Evolutionary conservation across 1,139 yeast species (phyloP).

Genomic region (Candida freyschussii): DNA sequence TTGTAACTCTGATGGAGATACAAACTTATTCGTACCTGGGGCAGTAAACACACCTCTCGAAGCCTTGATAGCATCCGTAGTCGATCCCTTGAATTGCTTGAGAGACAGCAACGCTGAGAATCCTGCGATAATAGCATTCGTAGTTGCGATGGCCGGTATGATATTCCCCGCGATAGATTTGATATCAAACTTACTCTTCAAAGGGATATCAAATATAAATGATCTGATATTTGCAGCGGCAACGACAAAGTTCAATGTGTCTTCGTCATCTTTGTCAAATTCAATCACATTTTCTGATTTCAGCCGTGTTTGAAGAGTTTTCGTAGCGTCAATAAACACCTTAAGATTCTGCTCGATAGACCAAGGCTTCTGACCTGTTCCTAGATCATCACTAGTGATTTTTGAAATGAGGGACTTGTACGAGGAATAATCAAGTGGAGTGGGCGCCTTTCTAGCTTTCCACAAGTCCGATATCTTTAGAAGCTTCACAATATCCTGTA

Average conservation of each 20-base stretch:
- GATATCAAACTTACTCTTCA: slow-evolving; percentile 77
- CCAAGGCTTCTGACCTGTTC: slow-evolving; percentile 63
- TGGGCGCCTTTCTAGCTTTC: slow-evolving; percentile 67
- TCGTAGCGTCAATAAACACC: slow-evolving; percentile 50
- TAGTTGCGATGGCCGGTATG: slow-evolving; percentile 97
- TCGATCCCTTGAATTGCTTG: slow-evolving; percentile 38
- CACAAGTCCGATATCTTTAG: slow-evolving; percentile 70
- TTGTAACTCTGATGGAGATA: slow-evolving; percentile 57
- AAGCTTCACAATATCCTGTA: slow-evolving; percentile 70
- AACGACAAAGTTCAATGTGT: slow-evolving; percentile 81
- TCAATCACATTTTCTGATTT: slow-evolving; percentile 42
- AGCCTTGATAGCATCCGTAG: slow-evolving; percentile 27
- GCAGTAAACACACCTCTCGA: slow-evolving; percentile 62
- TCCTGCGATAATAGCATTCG: slow-evolving; percentile 94
- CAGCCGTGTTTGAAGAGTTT: slow-evolving; percentile 45
- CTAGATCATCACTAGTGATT: slow-evolving; percentile 28
- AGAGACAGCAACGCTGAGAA: slow-evolving; percentile 72
- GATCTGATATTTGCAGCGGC: slow-evolving; percentile 86
- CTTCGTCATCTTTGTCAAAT: slow-evolving; percentile 94
- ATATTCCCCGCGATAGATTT: slow-evolving; percentile 97
- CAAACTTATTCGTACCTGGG: slow-evolving; percentile 61
- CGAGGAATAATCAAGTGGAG: slow-evolving; percentile 43
- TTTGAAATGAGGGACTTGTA: slow-evolving; percentile 26
- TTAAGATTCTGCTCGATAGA: slow-evolving; percentile 55
- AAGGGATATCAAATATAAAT: slow-evolving; percentile 62